Percentiles rank a stretch among this genome's conserved stretches.
These are phyloP conservation scores for Ogataea populi-albae DNA, from an alignment of 805 yeast species.

Conservation along the genomic window DNA sequence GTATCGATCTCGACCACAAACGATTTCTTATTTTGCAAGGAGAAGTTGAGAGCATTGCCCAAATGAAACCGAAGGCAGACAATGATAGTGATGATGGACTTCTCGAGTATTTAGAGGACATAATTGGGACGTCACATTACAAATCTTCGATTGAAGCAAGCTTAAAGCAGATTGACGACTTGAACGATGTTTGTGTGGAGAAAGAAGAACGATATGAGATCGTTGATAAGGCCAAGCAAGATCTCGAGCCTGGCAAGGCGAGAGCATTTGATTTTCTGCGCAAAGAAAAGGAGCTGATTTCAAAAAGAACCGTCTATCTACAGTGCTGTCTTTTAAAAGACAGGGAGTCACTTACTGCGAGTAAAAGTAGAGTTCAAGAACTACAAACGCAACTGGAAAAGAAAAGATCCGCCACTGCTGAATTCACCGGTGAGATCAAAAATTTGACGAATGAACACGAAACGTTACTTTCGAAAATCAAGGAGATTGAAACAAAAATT, in stretches of 20 bases:
- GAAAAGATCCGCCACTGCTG: conserved; percentile 43
- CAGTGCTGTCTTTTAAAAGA: conserved; percentile 50
- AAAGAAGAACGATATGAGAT: conserved; percentile 76
- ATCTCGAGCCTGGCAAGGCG: conserved; percentile 57
- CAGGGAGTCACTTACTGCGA: conserved; percentile 37
- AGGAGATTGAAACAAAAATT: conserved; percentile 25
- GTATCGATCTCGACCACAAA: conserved; percentile 92
- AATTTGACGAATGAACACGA: conserved; percentile 31
- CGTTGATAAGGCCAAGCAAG: conserved; percentile 71
- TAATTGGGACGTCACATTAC: conserved; percentile 89
- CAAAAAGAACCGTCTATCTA: conserved; percentile 50
- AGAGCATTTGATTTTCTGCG: conserved; percentile 65
- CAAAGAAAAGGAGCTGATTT: conserved; percentile 58
- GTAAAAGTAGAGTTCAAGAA: conserved; percentile 37
- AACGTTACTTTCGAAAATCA: conserved; percentile 20
- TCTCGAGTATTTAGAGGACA: conserved; percentile 91
- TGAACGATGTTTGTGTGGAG: conserved; percentile 77
- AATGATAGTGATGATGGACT: conserved; percentile 89
- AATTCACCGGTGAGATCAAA: conserved; percentile 37
- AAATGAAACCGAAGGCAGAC: conserved; percentile 98
- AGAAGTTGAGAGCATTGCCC: conserved; percentile 97
- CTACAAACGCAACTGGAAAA: conserved; percentile 38
- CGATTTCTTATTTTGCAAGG: conserved; percentile 94
- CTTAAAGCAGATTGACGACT: conserved; percentile 57
- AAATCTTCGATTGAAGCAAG: conserved; percentile 71